phyloP scores from a whole-genome alignment of 1,284 basidiomycete species.

The Trametes pubescens region DNA sequence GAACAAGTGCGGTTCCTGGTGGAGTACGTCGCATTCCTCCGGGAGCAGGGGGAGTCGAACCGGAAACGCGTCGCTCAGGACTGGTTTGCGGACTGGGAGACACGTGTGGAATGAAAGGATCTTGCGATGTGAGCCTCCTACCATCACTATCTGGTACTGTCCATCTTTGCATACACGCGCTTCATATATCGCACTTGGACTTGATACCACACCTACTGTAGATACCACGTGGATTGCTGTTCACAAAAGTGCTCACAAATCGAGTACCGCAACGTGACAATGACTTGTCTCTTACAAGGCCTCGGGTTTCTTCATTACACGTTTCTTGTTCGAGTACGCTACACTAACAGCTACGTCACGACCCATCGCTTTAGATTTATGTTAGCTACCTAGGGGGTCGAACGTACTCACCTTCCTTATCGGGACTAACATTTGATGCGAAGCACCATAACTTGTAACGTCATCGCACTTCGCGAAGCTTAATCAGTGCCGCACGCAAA shows the following conservation, averaged over 20 bases:
- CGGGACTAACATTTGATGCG: background rate
- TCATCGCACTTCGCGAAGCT: background rate
- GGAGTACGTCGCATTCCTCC: slow-evolving; percentile 79
- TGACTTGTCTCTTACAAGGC: no score
- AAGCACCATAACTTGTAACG: background rate
- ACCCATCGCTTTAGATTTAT: no score
- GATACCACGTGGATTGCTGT: slow-evolving; percentile 1
- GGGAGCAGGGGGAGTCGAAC: slow-evolving; percentile 35
- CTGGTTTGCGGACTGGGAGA: slow-evolving; percentile 29
- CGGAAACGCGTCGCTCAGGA: slow-evolving; percentile 5
- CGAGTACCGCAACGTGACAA: no score
- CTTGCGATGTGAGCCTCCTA: background rate
- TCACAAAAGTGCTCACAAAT: no score
- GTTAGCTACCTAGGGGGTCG: background rate
- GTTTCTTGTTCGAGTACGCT: no score
- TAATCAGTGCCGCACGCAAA: no score
- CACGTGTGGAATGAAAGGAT: slow-evolving; percentile 14
- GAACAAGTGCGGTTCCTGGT: slow-evolving; percentile 91
- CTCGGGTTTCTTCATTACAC: no score
- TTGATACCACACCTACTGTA: slow-evolving; percentile 2
- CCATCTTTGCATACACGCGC: background rate
- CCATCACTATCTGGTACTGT: background rate
- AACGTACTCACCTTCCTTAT: slow-evolving; percentile 12
- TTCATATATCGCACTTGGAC: background rate
- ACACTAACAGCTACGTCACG: no score